A percentile compares a stretch with the other conserved stretches of the same genome.
These are phyloP conservation scores for Zygoascus biomembranicola DNA, from an alignment of 805 yeast genomes.

Conservation along the genomic window DNA sequence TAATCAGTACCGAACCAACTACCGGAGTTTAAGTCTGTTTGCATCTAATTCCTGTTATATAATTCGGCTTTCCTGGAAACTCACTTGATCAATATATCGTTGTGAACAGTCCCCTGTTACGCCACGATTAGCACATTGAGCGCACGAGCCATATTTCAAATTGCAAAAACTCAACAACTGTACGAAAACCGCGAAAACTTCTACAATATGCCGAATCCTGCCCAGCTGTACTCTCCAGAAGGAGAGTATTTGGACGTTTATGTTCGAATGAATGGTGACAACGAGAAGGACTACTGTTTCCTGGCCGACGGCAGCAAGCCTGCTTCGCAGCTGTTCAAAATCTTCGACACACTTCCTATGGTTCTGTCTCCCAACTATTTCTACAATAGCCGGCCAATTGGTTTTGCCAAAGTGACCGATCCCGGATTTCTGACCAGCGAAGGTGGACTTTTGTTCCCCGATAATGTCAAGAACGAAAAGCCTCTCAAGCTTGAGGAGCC, in stretches of 20 bases:
- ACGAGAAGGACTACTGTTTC: constrained; percentile 86
- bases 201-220: background rate
- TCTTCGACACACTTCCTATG: constrained; percentile 63
- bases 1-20: too few species aligned
- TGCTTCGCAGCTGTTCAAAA: constrained; percentile 28
- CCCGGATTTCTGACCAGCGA: constrained; percentile 81
- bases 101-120: too few species aligned
- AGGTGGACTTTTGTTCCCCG: constrained; percentile 68
- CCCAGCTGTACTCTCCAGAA: background rate
- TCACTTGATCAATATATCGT: too few species aligned
- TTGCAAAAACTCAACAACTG: too few species aligned
- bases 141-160: too few species aligned
- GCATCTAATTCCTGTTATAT: too few species aligned
- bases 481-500: constrained; percentile 26
- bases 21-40: too few species aligned
- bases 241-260: constrained; percentile 34
- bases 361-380: constrained; percentile 75
- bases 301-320: constrained; percentile 37
- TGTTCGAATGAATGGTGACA: constrained; percentile 76
- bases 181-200: too few species aligned
- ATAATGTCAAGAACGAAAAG: constrained; percentile 37
- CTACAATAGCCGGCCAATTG: constrained; percentile 54
- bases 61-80: too few species aligned
- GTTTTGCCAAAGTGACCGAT: constrained; percentile 50
- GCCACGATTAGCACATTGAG: too few species aligned